phyloP scores from a whole-genome alignment of 2,329 filamentous ascomycete genomes.

The Neoascochyta sp. region DNA sequence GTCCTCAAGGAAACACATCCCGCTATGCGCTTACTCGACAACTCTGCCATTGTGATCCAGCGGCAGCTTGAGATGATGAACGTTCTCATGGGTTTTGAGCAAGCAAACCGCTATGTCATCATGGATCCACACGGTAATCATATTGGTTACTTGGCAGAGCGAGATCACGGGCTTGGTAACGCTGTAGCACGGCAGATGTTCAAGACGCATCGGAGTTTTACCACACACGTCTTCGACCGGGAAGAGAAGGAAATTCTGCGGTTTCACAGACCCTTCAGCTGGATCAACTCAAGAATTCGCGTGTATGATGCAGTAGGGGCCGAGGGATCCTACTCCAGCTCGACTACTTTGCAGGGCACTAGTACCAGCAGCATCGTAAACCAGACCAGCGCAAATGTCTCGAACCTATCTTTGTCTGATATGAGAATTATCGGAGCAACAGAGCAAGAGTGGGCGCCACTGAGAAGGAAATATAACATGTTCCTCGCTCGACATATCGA shows the following conservation, averaged over 20 bases:
- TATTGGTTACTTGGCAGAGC: constrained; percentile 62
- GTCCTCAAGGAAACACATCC: constrained; percentile 58
- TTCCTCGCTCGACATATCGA: constrained; percentile 55
- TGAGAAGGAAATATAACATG: constrained; percentile 62
- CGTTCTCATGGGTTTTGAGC: constrained; percentile 62
- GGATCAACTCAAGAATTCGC: constrained; percentile 56
- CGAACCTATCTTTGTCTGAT: constrained; percentile 50
- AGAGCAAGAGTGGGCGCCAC: constrained; percentile 61
- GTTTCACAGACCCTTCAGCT: constrained; percentile 62
- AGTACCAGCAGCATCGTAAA: constrained; percentile 43
- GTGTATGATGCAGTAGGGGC: constrained; percentile 34
- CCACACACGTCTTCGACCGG: constrained; percentile 61
- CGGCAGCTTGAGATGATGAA: constrained; percentile 65
- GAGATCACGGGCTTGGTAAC: constrained; percentile 57
- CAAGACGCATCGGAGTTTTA: constrained; percentile 60
- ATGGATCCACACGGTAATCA: constrained; percentile 62
- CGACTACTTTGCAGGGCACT: constrained; percentile 45
- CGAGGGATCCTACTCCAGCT: constrained; percentile 33
- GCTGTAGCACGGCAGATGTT: constrained; percentile 58
- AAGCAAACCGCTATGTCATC: constrained; percentile 63
- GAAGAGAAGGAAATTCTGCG: constrained; percentile 57
- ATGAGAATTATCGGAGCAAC: constrained; percentile 63
- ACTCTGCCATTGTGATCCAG: constrained; percentile 60
- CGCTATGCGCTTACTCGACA: constrained; percentile 55
- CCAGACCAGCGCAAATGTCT: constrained; percentile 50